Evolutionary conservation across 192 early-diverging fungal species (phyloP), one percentile per base, ranked within the genome.

Genomic region (Coemansia sp.): DNA sequence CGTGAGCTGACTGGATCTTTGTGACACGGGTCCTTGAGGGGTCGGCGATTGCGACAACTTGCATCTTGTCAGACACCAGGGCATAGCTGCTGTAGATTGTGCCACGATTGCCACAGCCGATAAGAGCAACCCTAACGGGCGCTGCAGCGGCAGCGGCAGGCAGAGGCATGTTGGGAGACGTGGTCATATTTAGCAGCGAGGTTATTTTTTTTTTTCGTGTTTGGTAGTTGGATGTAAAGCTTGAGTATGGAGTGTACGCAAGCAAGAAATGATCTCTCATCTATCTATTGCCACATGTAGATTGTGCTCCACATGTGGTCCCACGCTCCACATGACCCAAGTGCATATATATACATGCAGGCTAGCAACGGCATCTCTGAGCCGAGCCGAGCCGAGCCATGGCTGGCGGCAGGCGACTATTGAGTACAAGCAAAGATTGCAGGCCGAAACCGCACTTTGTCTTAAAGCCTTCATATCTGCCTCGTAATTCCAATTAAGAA

Each of bases 11-110:
- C 15, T 47, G 47, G 11, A 82, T 37, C 20, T 51, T 60, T 22
- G 54, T 59, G 19, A 66, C 76, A 22, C 85, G 84, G 22, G 65
- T 49, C 11, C 53, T 32, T 35, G 46, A 56, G 32, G 73, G 75
- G 62, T 90, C 88, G 19, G 85, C 85, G 4, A 88, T 70, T 0
- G 78, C 85, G 8, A 87, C 82, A 12, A 90, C 78, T 22, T 75
- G 60, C 60, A 79, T 74, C 39, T 53, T 46, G 25, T 45, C 25
- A 10, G 67, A 68, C 19, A 51, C 12, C 15, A 53, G 57, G 39
- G 67, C 67, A 24, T 43, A 68, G 32, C n/a, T 60, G 27, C 67
- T 42, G 59, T 68, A 68, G 47, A 68, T 68, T 11, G 14, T 53
- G 11, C 59, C 59, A 14, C 67, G 67, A 12, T 32, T 60, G 4